Evolutionary conservation across 331 rosid genomes (phyloP).

Genomic region (Rosa hybrid): DNA sequence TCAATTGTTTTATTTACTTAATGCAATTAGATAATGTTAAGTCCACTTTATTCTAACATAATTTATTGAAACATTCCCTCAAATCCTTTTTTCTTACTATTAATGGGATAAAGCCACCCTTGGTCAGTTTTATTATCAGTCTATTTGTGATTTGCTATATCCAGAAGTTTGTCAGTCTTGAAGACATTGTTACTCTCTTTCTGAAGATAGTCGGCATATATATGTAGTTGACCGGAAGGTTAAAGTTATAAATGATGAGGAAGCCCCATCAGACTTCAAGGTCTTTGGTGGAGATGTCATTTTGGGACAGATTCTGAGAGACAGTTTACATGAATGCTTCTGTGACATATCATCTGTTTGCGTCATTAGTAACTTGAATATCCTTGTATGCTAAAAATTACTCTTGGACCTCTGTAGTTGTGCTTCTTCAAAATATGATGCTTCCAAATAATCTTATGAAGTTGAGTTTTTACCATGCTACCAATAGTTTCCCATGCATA

Average conservation of each 20-base stretch:
- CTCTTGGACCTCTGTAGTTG: background rate
- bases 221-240: slow-evolving; percentile 74
- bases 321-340: background rate
- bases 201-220: background rate
- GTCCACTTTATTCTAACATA: too few relatives aligned
- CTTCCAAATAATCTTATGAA: background rate
- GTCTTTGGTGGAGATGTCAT: slow-evolving; percentile 82
- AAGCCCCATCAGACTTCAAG: slow-evolving; percentile 88
- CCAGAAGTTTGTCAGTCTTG: too few relatives aligned
- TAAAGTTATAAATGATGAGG: slow-evolving; percentile 64
- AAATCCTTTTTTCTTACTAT: too few relatives aligned
- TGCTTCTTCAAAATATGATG: background rate
- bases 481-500: too few relatives aligned
- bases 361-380: background rate
- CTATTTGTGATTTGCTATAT: too few relatives aligned
- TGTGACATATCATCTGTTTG: background rate
- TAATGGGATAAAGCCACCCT: too few relatives aligned
- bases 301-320: slow-evolving; percentile 70
- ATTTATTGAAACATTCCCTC: too few relatives aligned
- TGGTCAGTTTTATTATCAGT: too few relatives aligned
- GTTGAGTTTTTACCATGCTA: too few relatives aligned
- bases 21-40: too few relatives aligned
- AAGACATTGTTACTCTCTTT: too few relatives aligned
- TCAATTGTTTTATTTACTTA: too few relatives aligned
- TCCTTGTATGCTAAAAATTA: background rate